Percentiles rank a stretch among this genome's conserved stretches.
Conservation (phyloP, 2,329 filamentous ascomycete species). For the Didymella segeticola region DNA sequence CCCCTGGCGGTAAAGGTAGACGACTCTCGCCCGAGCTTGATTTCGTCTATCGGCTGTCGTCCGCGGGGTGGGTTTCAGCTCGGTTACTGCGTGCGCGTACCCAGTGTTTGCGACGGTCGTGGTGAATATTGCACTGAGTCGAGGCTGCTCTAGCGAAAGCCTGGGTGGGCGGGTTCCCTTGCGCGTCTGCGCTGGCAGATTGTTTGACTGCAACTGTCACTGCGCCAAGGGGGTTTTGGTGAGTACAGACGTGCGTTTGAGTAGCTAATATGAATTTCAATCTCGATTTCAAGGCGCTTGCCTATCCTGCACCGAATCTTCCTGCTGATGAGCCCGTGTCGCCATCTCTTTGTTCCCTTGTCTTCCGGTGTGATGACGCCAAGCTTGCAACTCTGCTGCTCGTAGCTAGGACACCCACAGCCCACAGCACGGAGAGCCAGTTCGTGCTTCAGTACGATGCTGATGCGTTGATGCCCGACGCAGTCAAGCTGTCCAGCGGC, state of each 20-base stretch:
- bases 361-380: slow-evolving; percentile 17
- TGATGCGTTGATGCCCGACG: slow-evolving; percentile 1
- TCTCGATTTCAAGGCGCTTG: slow-evolving; percentile 15
- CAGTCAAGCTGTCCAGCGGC: neutral
- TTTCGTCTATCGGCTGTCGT: slow-evolving; percentile 17
- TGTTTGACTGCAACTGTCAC: neutral
- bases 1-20: slow-evolving; percentile 22
- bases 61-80: slow-evolving; percentile 19
- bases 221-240: slow-evolving; percentile 17
- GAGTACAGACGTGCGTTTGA: slow-evolving; percentile 4
- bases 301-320: slow-evolving; percentile 14
- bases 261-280: slow-evolving; percentile 21
- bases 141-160: slow-evolving; percentile 22
- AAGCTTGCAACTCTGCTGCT: slow-evolving; percentile 18
- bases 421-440: neutral
- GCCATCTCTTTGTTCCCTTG: slow-evolving; percentile 14
- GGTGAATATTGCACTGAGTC: slow-evolving; percentile 12
- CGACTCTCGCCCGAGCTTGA: slow-evolving; percentile 6
- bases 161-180: slow-evolving; percentile 23
- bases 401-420: slow-evolving; percentile 1
- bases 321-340: slow-evolving; percentile 3
- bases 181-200: neutral
- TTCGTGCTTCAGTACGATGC: slow-evolving; percentile 20
- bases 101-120: slow-evolving; percentile 18
- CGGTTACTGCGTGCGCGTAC: slow-evolving; percentile 13